phyloP scores from a whole-genome alignment of 768 basidiomycete genomes.

The Agrocybe pediades region DNA sequence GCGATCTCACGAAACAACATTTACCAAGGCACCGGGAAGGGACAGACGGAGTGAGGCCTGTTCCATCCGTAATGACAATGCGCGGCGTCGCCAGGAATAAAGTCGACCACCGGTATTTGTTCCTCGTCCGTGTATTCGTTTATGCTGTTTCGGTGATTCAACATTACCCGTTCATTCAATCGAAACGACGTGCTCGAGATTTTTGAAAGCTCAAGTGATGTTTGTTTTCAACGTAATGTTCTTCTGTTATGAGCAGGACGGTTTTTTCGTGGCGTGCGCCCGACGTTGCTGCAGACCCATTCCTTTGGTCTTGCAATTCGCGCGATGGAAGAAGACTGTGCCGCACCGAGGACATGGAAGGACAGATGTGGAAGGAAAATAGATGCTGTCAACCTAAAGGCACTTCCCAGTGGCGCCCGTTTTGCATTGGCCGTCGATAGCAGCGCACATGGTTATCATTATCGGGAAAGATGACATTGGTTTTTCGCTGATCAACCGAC shows the following conservation, averaged over 20 bases:
- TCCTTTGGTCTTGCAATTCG: background rate
- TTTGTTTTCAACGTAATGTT: no score
- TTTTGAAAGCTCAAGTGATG: no score
- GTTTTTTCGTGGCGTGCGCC: background rate
- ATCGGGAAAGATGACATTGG: background rate
- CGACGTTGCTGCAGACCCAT: background rate
- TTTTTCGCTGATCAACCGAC: background rate
- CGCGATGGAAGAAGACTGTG: background rate
- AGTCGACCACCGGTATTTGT: conserved; percentile 6
- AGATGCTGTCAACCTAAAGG: background rate
- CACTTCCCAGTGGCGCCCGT: background rate
- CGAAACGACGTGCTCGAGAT: background rate
- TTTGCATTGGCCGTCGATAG: background rate
- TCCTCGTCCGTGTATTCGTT: background rate
- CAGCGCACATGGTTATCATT: background rate
- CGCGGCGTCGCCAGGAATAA: conserved; percentile 4
- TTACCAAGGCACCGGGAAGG: conserved; percentile 21
- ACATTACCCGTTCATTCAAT: background rate
- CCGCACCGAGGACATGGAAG: background rate
- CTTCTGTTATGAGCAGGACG: background rate
- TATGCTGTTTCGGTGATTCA: background rate
- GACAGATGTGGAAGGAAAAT: background rate
- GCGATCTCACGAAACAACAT: conserved; percentile 33
- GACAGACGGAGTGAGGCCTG: conserved; percentile 16
- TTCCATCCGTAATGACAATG: background rate